phyloP scores from a whole-genome alignment of 2,329 filamentous ascomycete species.

The Sclerotinia sclerotiorum region DNA sequence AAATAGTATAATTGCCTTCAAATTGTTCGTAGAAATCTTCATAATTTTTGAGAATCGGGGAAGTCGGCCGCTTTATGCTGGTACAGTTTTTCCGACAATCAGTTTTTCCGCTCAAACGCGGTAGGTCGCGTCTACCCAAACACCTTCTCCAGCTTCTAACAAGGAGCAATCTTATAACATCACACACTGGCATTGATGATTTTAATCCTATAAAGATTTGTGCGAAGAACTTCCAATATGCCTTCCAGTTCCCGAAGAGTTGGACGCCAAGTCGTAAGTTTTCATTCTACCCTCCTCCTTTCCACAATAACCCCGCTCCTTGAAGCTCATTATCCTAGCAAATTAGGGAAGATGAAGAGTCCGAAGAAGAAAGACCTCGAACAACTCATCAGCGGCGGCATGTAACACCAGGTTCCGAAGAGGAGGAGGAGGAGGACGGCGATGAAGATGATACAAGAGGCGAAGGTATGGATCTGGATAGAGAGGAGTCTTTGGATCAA shows the following conservation, averaged over 20 bases:
- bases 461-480: conserved; percentile 35
- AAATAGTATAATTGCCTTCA: not conserved
- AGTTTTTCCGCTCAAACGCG: conserved; percentile 18
- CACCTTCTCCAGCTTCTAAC: not conserved
- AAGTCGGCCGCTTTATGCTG: not conserved
- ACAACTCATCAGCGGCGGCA: conserved; percentile 33
- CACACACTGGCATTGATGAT: not conserved
- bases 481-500: conserved; percentile 43
- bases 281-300: not conserved
- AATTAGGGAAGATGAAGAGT: conserved; percentile 33
- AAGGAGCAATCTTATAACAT: not conserved
- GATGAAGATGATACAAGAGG: conserved; percentile 30
- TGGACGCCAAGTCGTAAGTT: conserved; percentile 15
- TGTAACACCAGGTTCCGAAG: conserved; percentile 30
- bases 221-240: not conserved
- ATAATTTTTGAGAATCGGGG: conserved; percentile 7
- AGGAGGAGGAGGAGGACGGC: conserved; percentile 32
- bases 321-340: conserved; percentile 26
- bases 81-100: conserved; percentile 10
- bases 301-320: conserved; percentile 15
- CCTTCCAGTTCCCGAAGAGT: not conserved
- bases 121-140: conserved; percentile 12
- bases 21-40: not conserved
- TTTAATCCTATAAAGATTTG: not conserved
- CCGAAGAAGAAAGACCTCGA: conserved; percentile 33